Conservation (phyloP, 192 early-diverging fungal genomes). For the Piromyces sp. region DNA sequence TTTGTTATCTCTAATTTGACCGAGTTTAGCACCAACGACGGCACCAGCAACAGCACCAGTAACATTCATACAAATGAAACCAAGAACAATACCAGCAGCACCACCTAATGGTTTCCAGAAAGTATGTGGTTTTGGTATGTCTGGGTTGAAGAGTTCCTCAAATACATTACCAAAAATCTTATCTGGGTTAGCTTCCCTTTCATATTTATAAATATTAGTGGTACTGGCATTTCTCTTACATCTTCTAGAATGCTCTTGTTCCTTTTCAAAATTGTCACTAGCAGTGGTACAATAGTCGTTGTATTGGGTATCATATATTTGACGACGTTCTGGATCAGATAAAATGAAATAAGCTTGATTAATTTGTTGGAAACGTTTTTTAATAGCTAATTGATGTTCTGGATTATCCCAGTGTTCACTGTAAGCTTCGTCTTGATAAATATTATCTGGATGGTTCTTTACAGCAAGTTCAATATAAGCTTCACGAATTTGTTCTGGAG, state of each 20-base stretch:
- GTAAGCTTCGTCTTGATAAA: background rate
- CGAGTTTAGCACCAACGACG: slow-evolving; percentile 32
- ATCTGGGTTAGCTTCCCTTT: slow-evolving; percentile 27
- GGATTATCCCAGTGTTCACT: background rate
- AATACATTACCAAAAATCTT: slow-evolving; percentile 59
- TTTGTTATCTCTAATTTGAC: slow-evolving; percentile 43
- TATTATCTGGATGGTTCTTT: background rate
- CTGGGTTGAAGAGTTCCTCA: slow-evolving; percentile 58
- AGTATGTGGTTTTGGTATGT: slow-evolving; percentile 27
- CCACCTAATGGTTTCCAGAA: slow-evolving; percentile 52
- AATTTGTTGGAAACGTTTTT: background rate
- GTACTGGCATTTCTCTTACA: background rate
- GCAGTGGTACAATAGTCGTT: background rate
- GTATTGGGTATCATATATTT: background rate
- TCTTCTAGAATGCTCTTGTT: background rate
- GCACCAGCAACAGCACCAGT: slow-evolving; percentile 28
- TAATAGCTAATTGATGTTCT: background rate
- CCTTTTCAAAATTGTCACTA: background rate
- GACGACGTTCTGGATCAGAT: background rate
- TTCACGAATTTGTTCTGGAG: slow-evolving; percentile 48
- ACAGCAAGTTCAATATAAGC: slow-evolving; percentile 24
- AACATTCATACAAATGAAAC: slow-evolving; percentile 46
- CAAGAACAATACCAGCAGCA: slow-evolving; percentile 51
- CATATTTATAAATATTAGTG: background rate
- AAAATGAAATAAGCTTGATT: background rate